Conservation (phyloP, 139 green algal species). For the Monoraphidium neglectum region DNA sequence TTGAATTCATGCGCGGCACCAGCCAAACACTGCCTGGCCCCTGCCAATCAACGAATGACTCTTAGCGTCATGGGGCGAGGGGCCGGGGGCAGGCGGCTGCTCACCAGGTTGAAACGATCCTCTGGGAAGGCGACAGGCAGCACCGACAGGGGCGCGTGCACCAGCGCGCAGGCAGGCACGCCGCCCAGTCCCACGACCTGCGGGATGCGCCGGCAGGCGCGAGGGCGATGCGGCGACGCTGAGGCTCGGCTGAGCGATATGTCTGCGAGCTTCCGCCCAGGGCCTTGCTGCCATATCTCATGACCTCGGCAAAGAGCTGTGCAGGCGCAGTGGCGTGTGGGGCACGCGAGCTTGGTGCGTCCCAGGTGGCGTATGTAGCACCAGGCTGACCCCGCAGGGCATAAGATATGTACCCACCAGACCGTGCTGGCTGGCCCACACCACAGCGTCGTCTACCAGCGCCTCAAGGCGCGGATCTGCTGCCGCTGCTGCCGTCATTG, state of each 20-base stretch:
- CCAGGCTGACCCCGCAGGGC: neutral
- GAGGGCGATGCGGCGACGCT: neutral
- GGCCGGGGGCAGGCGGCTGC: no score
- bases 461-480: constrained; percentile 18
- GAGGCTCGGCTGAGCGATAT: no score
- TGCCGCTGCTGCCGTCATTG: neutral
- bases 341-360: no score
- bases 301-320: no score
- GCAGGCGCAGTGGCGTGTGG: no score
- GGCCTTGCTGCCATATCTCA: no score
- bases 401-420: constrained; percentile 53
- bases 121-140: constrained; percentile 84
- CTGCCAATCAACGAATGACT: no score
- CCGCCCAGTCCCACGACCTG: constrained; percentile 52
- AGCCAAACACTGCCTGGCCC: no score
- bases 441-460: constrained; percentile 73
- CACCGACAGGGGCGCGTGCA: constrained; percentile 88
- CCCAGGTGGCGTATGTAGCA: no score
- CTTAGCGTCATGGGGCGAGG: no score
- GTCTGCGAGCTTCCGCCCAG: no score
- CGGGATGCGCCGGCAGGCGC: neutral
- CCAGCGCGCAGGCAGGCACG: constrained; percentile 33
- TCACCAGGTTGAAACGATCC: constrained; percentile 51
- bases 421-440: constrained; percentile 83
- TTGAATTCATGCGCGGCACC: no score